Conservation (phyloP, 805 yeast species). For the Candida ponderosae region DNA sequence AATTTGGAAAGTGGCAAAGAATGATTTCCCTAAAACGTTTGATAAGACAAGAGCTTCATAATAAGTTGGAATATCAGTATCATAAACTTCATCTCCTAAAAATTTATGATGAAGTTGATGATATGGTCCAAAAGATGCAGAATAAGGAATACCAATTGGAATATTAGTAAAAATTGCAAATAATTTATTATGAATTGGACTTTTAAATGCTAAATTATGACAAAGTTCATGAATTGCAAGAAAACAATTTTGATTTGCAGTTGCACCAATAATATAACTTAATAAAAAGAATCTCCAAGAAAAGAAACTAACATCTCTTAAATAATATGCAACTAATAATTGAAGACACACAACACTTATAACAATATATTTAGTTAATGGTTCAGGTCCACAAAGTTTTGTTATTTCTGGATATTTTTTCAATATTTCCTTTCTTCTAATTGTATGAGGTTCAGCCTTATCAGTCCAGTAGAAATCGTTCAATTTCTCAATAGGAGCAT, state of each 20-base stretch:
- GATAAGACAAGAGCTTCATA: conserved; percentile 70
- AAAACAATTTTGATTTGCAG: conserved; percentile 76
- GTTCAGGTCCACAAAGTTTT: conserved; percentile 80
- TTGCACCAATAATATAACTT: conserved; percentile 81
- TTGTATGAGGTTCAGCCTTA: conserved; percentile 72
- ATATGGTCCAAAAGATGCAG: conserved; percentile 81
- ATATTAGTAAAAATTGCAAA: conserved; percentile 72
- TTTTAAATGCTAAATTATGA: conserved; percentile 78
- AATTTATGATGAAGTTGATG: conserved; percentile 90
- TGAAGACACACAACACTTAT: conserved; percentile 62
- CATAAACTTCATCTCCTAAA: conserved; percentile 74
- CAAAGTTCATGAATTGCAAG: conserved; percentile 84
- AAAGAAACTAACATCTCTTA: conserved; percentile 48
- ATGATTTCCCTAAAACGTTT: conserved; percentile 77
- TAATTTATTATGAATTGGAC: conserved; percentile 68
- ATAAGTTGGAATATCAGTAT: conserved; percentile 81
- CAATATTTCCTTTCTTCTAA: conserved; percentile 65
- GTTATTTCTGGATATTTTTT: conserved; percentile 72
- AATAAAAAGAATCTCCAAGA: conserved; percentile 46
- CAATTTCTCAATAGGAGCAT: conserved; percentile 24
- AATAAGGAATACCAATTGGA: conserved; percentile 86
- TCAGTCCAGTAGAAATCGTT: conserved; percentile 81
- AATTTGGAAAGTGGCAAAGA: conserved; percentile 84
- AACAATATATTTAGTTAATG: conserved; percentile 73
- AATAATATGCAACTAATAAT: conserved; percentile 49